Evolutionary conservation across 1,139 yeast genomes (phyloP).

Genomic region (Arxiozyma heterogenica): DNA sequence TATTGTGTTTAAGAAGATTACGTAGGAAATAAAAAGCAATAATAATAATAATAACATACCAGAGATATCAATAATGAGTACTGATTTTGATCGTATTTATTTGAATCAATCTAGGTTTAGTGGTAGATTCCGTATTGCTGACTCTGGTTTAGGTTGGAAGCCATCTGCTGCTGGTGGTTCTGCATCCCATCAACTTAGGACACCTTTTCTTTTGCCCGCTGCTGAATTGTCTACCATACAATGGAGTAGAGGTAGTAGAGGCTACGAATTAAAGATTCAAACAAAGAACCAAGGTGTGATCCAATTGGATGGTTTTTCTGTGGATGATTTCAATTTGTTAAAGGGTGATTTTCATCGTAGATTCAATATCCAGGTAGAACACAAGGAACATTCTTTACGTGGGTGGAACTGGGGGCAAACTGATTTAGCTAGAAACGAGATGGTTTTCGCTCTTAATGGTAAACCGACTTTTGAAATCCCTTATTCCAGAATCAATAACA

Average conservation of each 20-base stretch:
- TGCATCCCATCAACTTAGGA: slow-evolving; percentile 37
- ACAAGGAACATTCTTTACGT: slow-evolving; percentile 80
- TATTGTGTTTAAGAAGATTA: too few relatives aligned
- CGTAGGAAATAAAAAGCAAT: not conserved
- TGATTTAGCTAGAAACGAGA: slow-evolving; percentile 85
- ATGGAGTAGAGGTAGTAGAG: slow-evolving; percentile 94
- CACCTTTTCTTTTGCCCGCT: slow-evolving; percentile 78
- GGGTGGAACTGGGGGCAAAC: slow-evolving; percentile 99
- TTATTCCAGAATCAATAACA: slow-evolving; percentile 66
- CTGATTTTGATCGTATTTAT: slow-evolving; percentile 75
- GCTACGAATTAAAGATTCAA: slow-evolving; percentile 79
- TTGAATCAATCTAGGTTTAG: slow-evolving; percentile 73
- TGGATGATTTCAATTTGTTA: slow-evolving; percentile 66
- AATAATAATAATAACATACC: too few relatives aligned
- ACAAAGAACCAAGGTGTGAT: slow-evolving; percentile 84
- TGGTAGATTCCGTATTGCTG: slow-evolving; percentile 92
- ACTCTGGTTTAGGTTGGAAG: slow-evolving; percentile 96
- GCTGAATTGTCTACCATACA: slow-evolving; percentile 70
- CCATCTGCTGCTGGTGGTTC: slow-evolving; percentile 53
- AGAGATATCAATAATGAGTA: slow-evolving; percentile 22
- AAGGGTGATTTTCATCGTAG: slow-evolving; percentile 78
- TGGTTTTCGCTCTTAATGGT: slow-evolving; percentile 76
- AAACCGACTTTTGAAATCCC: slow-evolving; percentile 91
- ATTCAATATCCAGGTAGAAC: slow-evolving; percentile 65
- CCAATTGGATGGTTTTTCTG: slow-evolving; percentile 84